Percentiles rank a stretch among this genome's conserved stretches.
Conservation (phyloP, 768 basidiomycete species). For the Hygrocybe coccinea region DNA sequence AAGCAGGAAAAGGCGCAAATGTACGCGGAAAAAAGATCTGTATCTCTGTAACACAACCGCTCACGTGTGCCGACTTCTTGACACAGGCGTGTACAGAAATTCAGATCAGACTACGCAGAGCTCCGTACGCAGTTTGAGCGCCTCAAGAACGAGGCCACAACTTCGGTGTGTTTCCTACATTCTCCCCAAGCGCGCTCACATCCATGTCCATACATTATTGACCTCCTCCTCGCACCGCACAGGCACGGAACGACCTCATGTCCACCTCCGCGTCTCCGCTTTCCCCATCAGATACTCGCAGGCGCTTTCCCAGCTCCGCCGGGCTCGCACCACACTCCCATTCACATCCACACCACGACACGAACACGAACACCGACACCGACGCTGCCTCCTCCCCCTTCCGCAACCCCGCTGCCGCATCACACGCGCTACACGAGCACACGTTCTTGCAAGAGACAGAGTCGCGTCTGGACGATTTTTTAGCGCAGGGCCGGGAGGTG, state of each 20-base stretch:
- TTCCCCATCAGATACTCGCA: slow-evolving; percentile 56
- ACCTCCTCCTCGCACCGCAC: neutral
- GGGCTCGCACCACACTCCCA: too few relatives aligned
- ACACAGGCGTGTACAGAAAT: slow-evolving; percentile 84
- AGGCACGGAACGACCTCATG: neutral
- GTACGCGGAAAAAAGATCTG: slow-evolving; percentile 45
- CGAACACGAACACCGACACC: slow-evolving; percentile 13
- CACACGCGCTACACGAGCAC: slow-evolving; percentile 83
- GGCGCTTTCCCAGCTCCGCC: slow-evolving; percentile 55
- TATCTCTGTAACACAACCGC: slow-evolving; percentile 2
- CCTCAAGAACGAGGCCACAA: slow-evolving; percentile 57
- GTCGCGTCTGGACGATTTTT: slow-evolving; percentile 77
- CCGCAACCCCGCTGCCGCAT: slow-evolving; percentile 51
- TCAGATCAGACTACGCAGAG: slow-evolving; percentile 81
- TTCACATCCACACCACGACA: too few relatives aligned
- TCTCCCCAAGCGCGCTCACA: neutral
- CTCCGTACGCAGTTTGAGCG: slow-evolving; percentile 78
- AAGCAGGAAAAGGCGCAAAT: slow-evolving; percentile 96
- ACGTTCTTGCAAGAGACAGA: slow-evolving; percentile 83
- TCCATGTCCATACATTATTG: neutral
- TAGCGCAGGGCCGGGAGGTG: slow-evolving; percentile 88
- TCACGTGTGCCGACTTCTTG: slow-evolving; percentile 3
- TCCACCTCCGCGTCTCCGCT: slow-evolving; percentile 36
- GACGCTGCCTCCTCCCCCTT: slow-evolving; percentile 73
- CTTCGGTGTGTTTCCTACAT: slow-evolving; percentile 35